These are phyloP conservation scores for Epichloe aotearoae DNA, from an alignment of 2,329 filamentous ascomycete genomes.

Conservation along the genomic window DNA sequence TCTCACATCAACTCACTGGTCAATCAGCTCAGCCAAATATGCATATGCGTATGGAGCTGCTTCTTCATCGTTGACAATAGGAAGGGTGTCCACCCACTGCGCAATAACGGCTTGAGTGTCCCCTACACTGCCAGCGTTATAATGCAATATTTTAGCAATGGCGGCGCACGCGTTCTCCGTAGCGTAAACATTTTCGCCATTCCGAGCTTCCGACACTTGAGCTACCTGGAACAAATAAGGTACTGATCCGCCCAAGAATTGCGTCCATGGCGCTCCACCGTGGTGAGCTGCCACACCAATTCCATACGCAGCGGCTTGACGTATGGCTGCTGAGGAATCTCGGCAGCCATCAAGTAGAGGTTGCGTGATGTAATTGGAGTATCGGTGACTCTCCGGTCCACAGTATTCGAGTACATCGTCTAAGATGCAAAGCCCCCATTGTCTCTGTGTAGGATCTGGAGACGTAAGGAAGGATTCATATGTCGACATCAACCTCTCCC, in stretches of 20 bases:
- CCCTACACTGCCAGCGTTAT: conserved; percentile 62
- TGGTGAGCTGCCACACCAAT: conserved; percentile 92
- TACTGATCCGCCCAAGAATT: conserved; percentile 70
- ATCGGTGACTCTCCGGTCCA: conserved; percentile 74
- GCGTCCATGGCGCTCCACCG: conserved; percentile 74
- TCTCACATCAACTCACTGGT: conserved; percentile 58
- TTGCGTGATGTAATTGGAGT: conserved; percentile 73
- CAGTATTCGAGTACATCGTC: conserved; percentile 98
- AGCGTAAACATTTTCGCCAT: conserved; percentile 89
- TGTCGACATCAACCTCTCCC: conserved; percentile 73
- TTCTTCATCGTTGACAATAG: conserved; percentile 90
- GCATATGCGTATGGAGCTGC: conserved; percentile 92
- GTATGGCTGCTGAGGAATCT: conserved; percentile 77
- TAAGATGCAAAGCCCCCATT: conserved; percentile 98
- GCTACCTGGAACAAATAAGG: conserved; percentile 76
- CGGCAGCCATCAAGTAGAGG: conserved; percentile 77
- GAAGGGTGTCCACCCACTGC: conserved; percentile 86
- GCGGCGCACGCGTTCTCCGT: conserved; percentile 95
- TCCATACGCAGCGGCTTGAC: conserved; percentile 91
- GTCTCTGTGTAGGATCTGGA: conserved; percentile 74
- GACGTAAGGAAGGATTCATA: conserved; percentile 79
- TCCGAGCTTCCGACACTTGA: conserved; percentile 66
- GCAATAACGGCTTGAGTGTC: conserved; percentile 63
- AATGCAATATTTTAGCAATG: conserved; percentile 94
- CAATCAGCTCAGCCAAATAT: conserved; percentile 82